Evolutionary conservation across 192 early-diverging fungal genomes (phyloP).

Genomic region (Spinellus fusiger): DNA sequence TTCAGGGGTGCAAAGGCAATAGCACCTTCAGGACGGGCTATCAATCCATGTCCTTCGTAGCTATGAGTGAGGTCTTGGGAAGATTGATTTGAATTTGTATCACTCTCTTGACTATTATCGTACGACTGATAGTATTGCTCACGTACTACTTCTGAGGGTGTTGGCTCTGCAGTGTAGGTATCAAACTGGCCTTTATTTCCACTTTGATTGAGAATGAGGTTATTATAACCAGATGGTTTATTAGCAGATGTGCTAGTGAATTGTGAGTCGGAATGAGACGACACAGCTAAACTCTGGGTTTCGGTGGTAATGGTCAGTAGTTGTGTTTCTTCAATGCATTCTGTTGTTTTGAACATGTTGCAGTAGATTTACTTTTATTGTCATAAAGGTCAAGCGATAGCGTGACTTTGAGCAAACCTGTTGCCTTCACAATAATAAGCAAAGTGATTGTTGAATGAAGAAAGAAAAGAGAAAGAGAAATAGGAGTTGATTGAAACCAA

Average conservation of each 20-base stretch:
- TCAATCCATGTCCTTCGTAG: constrained; percentile 2
- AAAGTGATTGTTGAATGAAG: not conserved
- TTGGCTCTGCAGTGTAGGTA: too few species aligned
- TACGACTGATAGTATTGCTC: constrained; percentile 13
- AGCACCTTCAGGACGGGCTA: not conserved
- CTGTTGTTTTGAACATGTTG: not conserved
- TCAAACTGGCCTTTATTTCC: too few species aligned
- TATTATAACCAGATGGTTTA: too few species aligned
- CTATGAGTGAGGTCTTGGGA: constrained; percentile 3
- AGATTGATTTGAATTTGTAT: not conserved
- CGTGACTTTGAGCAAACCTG: not conserved
- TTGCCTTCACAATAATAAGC: not conserved
- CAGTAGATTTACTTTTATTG: not conserved
- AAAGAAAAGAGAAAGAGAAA: not conserved
- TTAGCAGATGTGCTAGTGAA: not conserved
- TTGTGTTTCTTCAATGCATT: not conserved
- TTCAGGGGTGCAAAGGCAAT: constrained; percentile 3
- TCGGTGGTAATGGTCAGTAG: not conserved
- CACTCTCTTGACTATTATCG: constrained; percentile 1
- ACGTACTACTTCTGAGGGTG: constrained; percentile 10
- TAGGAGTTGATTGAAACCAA: not conserved
- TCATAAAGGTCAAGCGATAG: not conserved
- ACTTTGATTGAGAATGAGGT: too few species aligned
- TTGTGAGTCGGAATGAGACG: not conserved
- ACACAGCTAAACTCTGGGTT: not conserved